Conservation (phyloP, 169 alveolate genomes). For the Hammondia hammondi region DNA sequence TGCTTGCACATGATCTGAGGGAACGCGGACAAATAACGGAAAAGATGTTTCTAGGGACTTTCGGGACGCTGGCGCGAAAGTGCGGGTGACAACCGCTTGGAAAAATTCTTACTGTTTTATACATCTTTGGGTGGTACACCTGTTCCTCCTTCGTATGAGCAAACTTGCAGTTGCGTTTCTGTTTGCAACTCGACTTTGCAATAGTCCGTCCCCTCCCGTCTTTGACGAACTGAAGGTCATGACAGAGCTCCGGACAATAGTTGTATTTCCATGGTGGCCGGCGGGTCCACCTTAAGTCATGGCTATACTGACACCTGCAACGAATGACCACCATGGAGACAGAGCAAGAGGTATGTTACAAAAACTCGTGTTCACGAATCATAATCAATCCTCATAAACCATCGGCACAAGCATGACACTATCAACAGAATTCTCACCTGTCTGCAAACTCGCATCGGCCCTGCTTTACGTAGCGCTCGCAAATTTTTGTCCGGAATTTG, state of each 20-base stretch:
- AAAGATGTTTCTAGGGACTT: not conserved
- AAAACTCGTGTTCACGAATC: not conserved
- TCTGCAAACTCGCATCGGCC: conserved; percentile 66
- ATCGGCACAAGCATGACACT: not conserved
- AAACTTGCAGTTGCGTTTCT: conserved; percentile 55
- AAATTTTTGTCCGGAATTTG: conserved; percentile 63
- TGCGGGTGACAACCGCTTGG: not conserved
- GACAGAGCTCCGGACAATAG: conserved; percentile 53
- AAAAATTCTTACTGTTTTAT: conserved; percentile 31
- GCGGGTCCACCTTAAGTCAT: conserved; percentile 60
- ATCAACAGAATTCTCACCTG: conserved; percentile 6
- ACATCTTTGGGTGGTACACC: conserved; percentile 55
- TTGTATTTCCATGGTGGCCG: conserved; percentile 59
- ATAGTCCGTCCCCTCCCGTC: conserved; percentile 60
- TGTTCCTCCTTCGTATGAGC: conserved; percentile 68
- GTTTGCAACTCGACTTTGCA: conserved; percentile 58
- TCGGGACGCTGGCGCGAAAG: not conserved
- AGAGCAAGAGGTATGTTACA: not conserved
- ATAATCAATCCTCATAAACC: too few relatives aligned
- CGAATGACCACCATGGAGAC: not conserved
- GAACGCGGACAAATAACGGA: not conserved
- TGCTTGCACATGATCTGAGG: conserved; percentile 51
- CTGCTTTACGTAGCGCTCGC: conserved; percentile 68
- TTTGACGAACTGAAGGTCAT: conserved; percentile 43
- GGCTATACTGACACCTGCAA: conserved; percentile 62